These are phyloP conservation scores for Hymenoscyphus repandus DNA, from an alignment of 2,329 filamentous ascomycete species.

Conservation along the genomic window DNA sequence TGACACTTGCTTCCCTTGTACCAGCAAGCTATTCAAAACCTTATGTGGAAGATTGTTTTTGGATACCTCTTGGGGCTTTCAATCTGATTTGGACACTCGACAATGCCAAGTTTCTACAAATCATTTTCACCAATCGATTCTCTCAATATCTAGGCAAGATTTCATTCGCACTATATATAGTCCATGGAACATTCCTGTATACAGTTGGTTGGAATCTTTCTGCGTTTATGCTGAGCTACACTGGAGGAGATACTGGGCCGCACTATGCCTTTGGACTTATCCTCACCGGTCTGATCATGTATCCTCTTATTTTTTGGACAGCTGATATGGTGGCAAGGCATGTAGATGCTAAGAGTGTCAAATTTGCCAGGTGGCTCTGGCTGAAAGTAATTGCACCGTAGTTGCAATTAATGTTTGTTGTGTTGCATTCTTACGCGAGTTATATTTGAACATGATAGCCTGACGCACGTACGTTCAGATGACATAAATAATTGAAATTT, in stretches of 20 bases:
- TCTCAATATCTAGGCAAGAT: slow-evolving; percentile 57
- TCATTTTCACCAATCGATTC: slow-evolving; percentile 51
- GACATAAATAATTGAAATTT: too few species aligned
- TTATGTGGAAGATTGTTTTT: slow-evolving; percentile 12
- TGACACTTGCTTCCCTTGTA: slow-evolving; percentile 3
- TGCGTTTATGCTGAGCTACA: slow-evolving; percentile 3
- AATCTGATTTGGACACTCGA: slow-evolving; percentile 17
- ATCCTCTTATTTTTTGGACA: slow-evolving; percentile 41
- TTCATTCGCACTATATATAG: slow-evolving; percentile 38
- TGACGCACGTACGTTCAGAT: too few species aligned
- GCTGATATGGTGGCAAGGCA: slow-evolving; percentile 52
- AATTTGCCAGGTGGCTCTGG: slow-evolving; percentile 40
- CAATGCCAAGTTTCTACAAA: slow-evolving; percentile 40
- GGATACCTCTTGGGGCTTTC: slow-evolving; percentile 12
- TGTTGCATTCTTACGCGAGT: too few species aligned
- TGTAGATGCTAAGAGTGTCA: slow-evolving; percentile 45
- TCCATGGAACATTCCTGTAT: slow-evolving; percentile 12
- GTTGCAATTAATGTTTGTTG: background rate
- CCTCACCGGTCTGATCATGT: slow-evolving; percentile 31
- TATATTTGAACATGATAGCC: too few species aligned
- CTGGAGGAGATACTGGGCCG: slow-evolving; percentile 3
- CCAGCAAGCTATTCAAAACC: slow-evolving; percentile 1
- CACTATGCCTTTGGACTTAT: slow-evolving; percentile 9
- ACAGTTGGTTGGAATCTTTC: slow-evolving; percentile 10
- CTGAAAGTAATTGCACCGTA: background rate